These are phyloP conservation scores for Leccinum rimulosum DNA, from an alignment of 768 basidiomycete genomes.

Conservation along the genomic window DNA sequence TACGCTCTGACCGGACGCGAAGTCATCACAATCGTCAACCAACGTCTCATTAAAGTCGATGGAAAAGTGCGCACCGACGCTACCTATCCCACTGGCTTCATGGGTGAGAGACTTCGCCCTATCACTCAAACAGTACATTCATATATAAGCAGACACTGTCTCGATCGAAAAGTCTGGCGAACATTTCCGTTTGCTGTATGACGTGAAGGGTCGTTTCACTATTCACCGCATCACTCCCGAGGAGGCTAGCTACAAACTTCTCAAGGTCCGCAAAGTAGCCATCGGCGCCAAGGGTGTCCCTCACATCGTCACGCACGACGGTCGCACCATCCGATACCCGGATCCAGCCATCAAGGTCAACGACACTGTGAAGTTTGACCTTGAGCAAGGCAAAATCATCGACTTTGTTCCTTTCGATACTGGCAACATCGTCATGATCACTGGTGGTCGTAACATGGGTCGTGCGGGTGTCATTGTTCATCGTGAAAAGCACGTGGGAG, in stretches of 20 bases:
- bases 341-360: slow-evolving; percentile 94
- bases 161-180: slow-evolving; percentile 98
- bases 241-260: slow-evolving; percentile 95
- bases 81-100: slow-evolving; percentile 96
- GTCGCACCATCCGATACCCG: slow-evolving; percentile 99
- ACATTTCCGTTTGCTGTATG: slow-evolving; percentile 99
- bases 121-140: not conserved
- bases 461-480: slow-evolving; percentile 95
- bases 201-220: slow-evolving; percentile 99
- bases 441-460: slow-evolving; percentile 99
- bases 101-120: slow-evolving; percentile 58
- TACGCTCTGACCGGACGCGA: slow-evolving; percentile 97
- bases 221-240: slow-evolving; percentile 99
- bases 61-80: slow-evolving; percentile 97
- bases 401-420: slow-evolving; percentile 96
- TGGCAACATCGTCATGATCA: slow-evolving; percentile 96
- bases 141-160: slow-evolving; percentile 70
- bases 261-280: slow-evolving; percentile 90
- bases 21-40: slow-evolving; percentile 91
- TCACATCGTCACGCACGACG: slow-evolving; percentile 97
- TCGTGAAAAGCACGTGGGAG: slow-evolving; percentile 96
- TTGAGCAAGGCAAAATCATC: slow-evolving; percentile 90
- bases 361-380: slow-evolving; percentile 97
- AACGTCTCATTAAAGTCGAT: slow-evolving; percentile 98
- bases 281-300: slow-evolving; percentile 93